Conservation (phyloP, 1,284 basidiomycete species). For the Boletellus dicymbophilus region DNA sequence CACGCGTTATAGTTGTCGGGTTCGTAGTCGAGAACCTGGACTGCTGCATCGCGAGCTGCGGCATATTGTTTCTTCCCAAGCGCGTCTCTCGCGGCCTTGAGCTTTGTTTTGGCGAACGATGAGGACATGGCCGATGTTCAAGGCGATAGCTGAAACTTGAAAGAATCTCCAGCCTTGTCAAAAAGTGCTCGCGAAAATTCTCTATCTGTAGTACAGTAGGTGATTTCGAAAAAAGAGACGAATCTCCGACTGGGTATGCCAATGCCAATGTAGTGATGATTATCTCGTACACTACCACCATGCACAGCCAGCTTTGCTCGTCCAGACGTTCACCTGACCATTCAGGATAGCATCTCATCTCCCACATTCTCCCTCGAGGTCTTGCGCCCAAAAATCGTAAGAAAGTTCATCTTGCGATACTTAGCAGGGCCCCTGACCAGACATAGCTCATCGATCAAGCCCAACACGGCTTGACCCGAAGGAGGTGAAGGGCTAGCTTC, state of each 20-base stretch:
- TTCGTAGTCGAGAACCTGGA: constrained; percentile 70
- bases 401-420: constrained; percentile 12
- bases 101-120: constrained; percentile 63
- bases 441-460: constrained; percentile 25
- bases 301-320: neutral
- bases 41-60: constrained; percentile 66
- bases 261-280: neutral
- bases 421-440: constrained; percentile 25
- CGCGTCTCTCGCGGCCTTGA: constrained; percentile 82
- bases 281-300: neutral
- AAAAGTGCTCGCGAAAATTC: too few relatives aligned
- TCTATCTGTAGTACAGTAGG: too few relatives aligned
- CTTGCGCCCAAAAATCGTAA: constrained; percentile 20
- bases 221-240: too few relatives aligned
- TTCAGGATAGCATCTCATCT: neutral
- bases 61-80: constrained; percentile 77
- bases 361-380: constrained; percentile 6
- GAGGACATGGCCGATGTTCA: constrained; percentile 20
- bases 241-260: too few relatives aligned
- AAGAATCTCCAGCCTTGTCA: too few relatives aligned
- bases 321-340: neutral
- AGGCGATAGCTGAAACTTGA: too few relatives aligned
- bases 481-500: constrained; percentile 6
- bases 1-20: constrained; percentile 82
- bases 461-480: constrained; percentile 3